Base-by-base conservation (phyloP, 371 early-diverging fungal genomes). In the Mortierella sp. region DNA sequence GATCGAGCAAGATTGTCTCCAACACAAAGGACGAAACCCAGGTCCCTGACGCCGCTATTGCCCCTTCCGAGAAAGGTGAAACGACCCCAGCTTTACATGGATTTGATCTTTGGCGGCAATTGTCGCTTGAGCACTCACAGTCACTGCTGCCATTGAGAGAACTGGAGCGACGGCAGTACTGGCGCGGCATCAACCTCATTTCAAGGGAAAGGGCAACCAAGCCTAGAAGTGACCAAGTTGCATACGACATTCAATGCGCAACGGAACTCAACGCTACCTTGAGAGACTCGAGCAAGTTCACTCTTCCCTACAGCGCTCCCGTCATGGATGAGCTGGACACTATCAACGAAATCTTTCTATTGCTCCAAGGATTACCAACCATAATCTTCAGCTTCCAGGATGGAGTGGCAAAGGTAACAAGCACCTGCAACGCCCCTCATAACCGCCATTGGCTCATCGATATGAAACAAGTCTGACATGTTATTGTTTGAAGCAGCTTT, bases 261-360 rank as follows among this genome's bases (percentile, higher is more conserved):
- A 43, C 56, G 0, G 39, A 27, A 8, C 40, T 72, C n/a, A 61
- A 62, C 24, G 27, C 50, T 2, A 51, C 44, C 14, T 16, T 56
- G 1, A 53, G 47, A 5, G 37, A 48, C 7, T 61, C 47, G 8
- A 43, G 10, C 13, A 57, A 46, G 4, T 56, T 34, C 41, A 25
- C 31, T 22, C 61, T 62, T 27, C 39, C 67, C 13, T 40, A 40
- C 4, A 47, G 34, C 9, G 37, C 22, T 10, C 62, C 66, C 8
- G 28, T 66, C 12, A 63, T 76, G 65, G 61, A 76, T 37, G 76
- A 76, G 31, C 40, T 60, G 16, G 76, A 76, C 22, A 45, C 68
- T 1, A 61, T 76, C 12, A 44, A 68, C 44, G 76, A 76, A 37
- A 54, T 64, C n/a, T 55, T 76, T 27, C 37, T 76, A n/a, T 10